Percentiles rank a stretch among this genome's conserved stretches.
phyloP scores from a whole-genome alignment of 1,284 basidiomycete species.

The Mycena sp. region DNA sequence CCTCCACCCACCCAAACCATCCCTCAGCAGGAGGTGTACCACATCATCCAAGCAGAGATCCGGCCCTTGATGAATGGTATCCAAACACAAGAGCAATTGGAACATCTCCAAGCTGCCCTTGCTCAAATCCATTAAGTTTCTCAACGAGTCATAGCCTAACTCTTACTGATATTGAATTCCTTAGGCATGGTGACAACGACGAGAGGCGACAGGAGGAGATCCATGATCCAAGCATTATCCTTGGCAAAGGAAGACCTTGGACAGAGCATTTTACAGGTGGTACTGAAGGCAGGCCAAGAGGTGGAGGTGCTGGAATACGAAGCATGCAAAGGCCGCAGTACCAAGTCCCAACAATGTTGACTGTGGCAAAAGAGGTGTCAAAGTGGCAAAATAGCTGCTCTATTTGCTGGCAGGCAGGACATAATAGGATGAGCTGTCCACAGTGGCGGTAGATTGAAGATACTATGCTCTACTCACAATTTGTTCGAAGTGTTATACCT shows the following conservation, averaged over 20 bases:
- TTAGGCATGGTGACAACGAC: neutral
- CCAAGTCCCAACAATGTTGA: neutral
- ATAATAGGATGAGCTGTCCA: neutral
- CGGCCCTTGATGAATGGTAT: constrained; percentile 24
- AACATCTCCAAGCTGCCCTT: constrained; percentile 6
- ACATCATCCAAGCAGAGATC: constrained; percentile 32
- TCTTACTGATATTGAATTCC: no score
- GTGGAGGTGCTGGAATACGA: constrained; percentile 1
- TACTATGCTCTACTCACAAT: neutral
- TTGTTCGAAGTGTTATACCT: no score
- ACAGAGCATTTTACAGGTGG: neutral
- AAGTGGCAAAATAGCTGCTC: neutral
- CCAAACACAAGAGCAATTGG: constrained; percentile 33
- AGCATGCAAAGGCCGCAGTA: neutral
- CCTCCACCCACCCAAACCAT: neutral
- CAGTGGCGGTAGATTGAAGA: neutral
- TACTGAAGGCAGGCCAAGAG: neutral
- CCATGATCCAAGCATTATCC: neutral
- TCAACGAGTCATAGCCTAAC: neutral
- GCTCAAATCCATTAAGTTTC: constrained; percentile 24
- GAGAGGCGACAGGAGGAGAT: neutral
- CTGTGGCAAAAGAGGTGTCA: neutral
- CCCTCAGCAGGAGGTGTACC: constrained; percentile 15
- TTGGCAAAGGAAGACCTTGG: neutral
- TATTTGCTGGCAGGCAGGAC: neutral